Percentiles rank a stretch among this genome's conserved stretches.
phyloP scores from a whole-genome alignment of 495 filamentous ascomycete species.

The Xylaria telfairii region DNA sequence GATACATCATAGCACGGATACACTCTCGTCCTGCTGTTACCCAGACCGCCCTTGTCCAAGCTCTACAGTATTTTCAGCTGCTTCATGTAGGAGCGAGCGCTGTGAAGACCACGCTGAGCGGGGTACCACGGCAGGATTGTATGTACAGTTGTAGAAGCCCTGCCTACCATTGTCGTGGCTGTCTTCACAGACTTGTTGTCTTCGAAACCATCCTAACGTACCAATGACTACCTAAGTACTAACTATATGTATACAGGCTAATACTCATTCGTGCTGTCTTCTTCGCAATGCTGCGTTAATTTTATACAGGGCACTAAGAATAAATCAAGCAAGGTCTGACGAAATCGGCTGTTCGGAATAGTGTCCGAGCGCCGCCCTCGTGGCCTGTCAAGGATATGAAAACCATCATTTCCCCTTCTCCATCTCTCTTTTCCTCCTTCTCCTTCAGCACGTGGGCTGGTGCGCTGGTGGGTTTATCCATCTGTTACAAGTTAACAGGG shows the following conservation, averaged over 20 bases:
- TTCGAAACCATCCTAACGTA: background rate
- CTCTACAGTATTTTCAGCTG: conserved; percentile 20
- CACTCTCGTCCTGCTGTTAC: background rate
- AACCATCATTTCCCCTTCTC: conserved; percentile 19
- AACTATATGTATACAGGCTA: conserved; percentile 4
- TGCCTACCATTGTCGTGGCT: background rate
- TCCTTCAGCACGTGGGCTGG: conserved; percentile 13
- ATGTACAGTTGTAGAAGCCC: background rate
- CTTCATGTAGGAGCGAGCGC: background rate
- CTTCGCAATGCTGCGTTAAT: background rate
- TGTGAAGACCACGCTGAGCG: background rate
- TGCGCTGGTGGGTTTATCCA: background rate
- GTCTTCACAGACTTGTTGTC: background rate
- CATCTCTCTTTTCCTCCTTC: background rate
- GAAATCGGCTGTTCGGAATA: conserved; percentile 9
- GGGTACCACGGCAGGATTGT: background rate
- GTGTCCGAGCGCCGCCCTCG: conserved; percentile 12
- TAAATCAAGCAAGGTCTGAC: background rate
- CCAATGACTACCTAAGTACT: background rate
- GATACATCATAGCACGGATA: background rate
- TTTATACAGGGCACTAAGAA: conserved; percentile 16
- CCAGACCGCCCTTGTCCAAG: background rate
- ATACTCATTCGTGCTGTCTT: background rate
- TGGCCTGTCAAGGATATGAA: conserved; percentile 10
- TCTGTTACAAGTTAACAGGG: conserved; percentile 10